Conservation (phyloP, 1,139 yeast genomes). For the Casaregolazyma lundiana region DNA sequence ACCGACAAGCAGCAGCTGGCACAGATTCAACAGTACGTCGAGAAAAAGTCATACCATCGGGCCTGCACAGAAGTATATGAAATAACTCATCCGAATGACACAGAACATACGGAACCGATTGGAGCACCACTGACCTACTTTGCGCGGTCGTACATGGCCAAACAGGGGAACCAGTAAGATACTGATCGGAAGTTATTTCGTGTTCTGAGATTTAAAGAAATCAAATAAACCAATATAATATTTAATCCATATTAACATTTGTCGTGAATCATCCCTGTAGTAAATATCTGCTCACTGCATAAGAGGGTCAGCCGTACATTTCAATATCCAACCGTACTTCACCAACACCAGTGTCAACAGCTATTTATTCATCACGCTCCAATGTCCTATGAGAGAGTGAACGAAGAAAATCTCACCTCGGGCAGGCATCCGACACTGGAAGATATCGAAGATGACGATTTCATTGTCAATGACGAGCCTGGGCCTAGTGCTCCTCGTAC, state of each 20-base stretch:
- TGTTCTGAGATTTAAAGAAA: too few relatives aligned
- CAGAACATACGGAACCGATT: constrained; percentile 44
- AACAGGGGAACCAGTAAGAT: neutral
- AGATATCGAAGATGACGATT: constrained; percentile 20
- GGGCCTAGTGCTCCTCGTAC: constrained; percentile 11
- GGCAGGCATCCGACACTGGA: constrained; percentile 1
- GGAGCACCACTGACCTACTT: constrained; percentile 86
- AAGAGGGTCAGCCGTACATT: neutral
- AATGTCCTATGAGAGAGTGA: neutral
- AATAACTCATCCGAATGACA: constrained; percentile 52
- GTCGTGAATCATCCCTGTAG: too few relatives aligned
- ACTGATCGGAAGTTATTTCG: neutral
- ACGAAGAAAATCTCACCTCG: neutral
- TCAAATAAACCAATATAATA: too few relatives aligned
- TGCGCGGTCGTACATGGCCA: constrained; percentile 43
- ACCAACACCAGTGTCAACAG: neutral
- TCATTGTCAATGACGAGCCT: constrained; percentile 24
- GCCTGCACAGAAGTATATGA: constrained; percentile 93
- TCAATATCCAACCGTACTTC: neutral
- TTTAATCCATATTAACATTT: too few relatives aligned
- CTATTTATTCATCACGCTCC: neutral
- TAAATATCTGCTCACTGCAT: too few relatives aligned
- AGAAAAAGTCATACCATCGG: constrained; percentile 65
- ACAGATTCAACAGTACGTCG: constrained; percentile 53
- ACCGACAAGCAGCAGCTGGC: constrained; percentile 54